A percentile compares a stretch with the other conserved stretches of the same genome.
phyloP scores from a whole-genome alignment of 2,329 filamentous ascomycete species.

The Fusarium siculi region DNA sequence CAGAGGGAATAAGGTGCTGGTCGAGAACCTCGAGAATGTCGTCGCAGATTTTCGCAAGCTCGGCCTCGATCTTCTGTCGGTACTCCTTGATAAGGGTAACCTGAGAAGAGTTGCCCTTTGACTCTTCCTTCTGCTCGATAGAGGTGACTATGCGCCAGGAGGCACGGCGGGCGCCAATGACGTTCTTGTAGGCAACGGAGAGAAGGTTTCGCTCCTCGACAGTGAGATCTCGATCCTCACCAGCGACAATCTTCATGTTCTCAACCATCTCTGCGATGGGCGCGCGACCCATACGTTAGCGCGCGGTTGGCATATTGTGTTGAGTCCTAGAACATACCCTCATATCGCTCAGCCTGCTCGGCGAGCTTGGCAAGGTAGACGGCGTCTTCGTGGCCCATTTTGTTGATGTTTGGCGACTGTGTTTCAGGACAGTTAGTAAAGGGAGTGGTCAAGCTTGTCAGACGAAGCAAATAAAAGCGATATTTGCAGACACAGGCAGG shows the following conservation, averaged over 20 bases:
- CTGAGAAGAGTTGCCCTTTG: conserved; percentile 97
- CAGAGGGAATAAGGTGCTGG: conserved; percentile 92
- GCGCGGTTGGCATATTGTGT: conserved; percentile 18
- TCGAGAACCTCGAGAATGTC: conserved; percentile 97
- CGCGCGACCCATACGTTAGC: conserved; percentile 62
- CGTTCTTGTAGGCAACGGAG: conserved; percentile 99
- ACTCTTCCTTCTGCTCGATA: conserved; percentile 99
- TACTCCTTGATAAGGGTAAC: conserved; percentile 95
- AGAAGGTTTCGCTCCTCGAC: conserved; percentile 99
- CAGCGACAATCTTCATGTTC: conserved; percentile 99
- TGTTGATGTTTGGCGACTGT: conserved; percentile 58
- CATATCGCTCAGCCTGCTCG: conserved; percentile 99
- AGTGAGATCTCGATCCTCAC: conserved; percentile 81
- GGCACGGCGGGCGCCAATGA: conserved; percentile 96
- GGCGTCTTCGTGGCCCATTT: conserved; percentile 99
- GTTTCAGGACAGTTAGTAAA: conserved; percentile 38
- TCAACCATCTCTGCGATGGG: conserved; percentile 89
- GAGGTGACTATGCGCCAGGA: conserved; percentile 99
- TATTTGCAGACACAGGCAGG: conserved; percentile 22
- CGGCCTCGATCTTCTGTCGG: conserved; percentile 97
- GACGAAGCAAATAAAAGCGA: conserved; percentile 29
- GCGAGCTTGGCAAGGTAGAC: conserved; percentile 99
- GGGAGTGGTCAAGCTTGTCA: conserved; percentile 34
- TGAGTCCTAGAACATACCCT: conserved; percentile 70
- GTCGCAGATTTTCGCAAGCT: conserved; percentile 98